Base-by-base conservation (phyloP, 2,329 filamentous ascomycete genomes). In the Setomelanomma holmii region DNA sequence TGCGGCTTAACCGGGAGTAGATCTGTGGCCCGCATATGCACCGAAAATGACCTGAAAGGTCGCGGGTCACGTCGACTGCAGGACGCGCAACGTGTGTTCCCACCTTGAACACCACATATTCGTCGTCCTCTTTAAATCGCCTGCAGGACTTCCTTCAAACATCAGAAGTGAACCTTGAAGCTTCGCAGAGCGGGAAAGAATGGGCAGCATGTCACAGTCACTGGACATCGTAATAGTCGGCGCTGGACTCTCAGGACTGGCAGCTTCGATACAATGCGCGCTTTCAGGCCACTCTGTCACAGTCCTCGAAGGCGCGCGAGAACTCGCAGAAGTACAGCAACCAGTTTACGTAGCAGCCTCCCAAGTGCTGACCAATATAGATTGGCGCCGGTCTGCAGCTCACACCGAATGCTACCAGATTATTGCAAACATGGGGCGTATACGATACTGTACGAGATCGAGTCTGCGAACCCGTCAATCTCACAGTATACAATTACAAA, bases 401-500 rank as follows among this genome's bases (percentile, higher is more conserved):
- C 20, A 73, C 71, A 10, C 72, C 72, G 14, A 75, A 75, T 47
- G 74, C 78, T 0, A 79, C 81, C 2, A 75, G 78, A 7, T 72
- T 84, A 5, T 71, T 87, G 4, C 76, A 78, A 21, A 67, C 75
- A 57, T 85, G 83, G 78, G 76, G 76, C 4, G 70, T 87, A 1
- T 75, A 79, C 17, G 73, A 79, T 4, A 62, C 61, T 1, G 66
- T 86, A 40, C 56, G 56, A 12, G 59, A 69, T 45, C 74, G 73
- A 16, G 60, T 64, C 22, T 66, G 60, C 46, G 76, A 79, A 48
- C 85, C 85, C 0, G 76, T 71, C 0, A 74, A 75, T 1, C 69
- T 86, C 0, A 75, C 78, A 2, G 80, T 87, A 5, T 79, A 81
- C 50, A 76, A 82, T 17, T 88, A 84, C 64, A 80, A 82, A 14